Evolutionary conservation across 2,329 filamentous ascomycete species (phyloP), one percentile per base, ranked within the genome.

Genomic region (Rugonectria rugulosa): DNA sequence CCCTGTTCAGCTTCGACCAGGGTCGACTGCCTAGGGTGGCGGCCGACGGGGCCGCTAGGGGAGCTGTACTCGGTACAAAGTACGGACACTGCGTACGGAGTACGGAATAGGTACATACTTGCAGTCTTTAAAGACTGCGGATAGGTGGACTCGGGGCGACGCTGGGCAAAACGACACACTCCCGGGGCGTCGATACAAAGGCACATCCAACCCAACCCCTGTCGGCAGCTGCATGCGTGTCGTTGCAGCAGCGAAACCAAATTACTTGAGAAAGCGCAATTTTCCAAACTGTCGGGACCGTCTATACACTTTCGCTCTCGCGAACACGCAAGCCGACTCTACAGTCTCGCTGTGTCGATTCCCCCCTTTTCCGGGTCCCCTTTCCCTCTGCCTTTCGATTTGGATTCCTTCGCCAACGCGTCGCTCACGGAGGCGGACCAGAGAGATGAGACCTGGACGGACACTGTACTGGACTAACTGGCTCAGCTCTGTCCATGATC

Each of bases 221-320:
- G 64, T 45, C 43, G 19, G 31, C 46, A 56, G 49, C 53, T 59
- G 59, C 65, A 65, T 68, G 59, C 57, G 53, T 64, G 49, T 63
- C 59, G 62, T 24, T 14, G 37, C 37, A 40, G 20, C 19, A 61
- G 56, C 47, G 37, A 48, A 63, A 67, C 63, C 64, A 68, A 68
- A 66, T 66, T 66, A 65, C 64, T 56, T 59, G 63, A 62, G 38
- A 36, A 40, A 65, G 67, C 64, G 68, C 69, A 70, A 72, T 72
- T 72, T 72, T 72, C 70, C 70, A 72, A 50, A 67, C 68, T 70
- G 68, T 72, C 70, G 70, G 70, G 67, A 68, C 63, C 63, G 63
- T 59, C 67, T 61, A 53, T 21, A 40, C 37, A 40, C 7, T 40
- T 20, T 20, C 24, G 37, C 60, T 55, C 55, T 60, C 59, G 38